A percentile compares a stretch with the other conserved stretches of the same genome.
Evolutionary conservation across 495 filamentous ascomycete species (phyloP).

Genomic region (Staphylotrichum longicolle): DNA sequence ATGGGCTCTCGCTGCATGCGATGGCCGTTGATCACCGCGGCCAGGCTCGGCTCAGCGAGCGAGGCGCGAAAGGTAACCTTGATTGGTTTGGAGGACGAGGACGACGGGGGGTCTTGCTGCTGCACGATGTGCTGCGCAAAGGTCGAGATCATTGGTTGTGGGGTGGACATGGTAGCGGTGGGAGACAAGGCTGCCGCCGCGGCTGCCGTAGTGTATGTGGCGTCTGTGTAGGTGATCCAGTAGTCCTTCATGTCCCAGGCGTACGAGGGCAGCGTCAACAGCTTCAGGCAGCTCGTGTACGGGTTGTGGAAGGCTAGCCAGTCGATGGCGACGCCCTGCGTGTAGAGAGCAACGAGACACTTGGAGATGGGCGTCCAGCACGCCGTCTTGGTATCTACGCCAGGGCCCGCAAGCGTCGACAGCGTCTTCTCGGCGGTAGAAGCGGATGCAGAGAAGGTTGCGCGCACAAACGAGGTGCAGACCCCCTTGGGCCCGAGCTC

Average conservation of each 20-base stretch:
- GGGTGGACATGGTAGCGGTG: neutral
- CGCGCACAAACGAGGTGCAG: neutral
- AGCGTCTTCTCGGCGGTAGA: too few relatives aligned
- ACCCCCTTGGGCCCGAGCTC: neutral
- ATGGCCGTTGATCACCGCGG: too few relatives aligned
- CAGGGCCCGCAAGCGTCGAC: too few relatives aligned
- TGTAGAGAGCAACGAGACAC: neutral
- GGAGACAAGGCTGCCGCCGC: neutral
- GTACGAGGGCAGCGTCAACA: neutral
- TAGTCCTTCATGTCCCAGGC: neutral
- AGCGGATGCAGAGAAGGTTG: neutral
- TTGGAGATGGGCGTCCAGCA: neutral
- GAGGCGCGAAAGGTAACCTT: too few relatives aligned
- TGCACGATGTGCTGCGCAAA: too few relatives aligned
- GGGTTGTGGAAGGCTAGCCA: constrained; percentile 1
- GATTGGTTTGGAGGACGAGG: too few relatives aligned
- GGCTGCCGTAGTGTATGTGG: neutral
- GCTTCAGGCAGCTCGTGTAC: neutral
- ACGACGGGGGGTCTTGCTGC: too few relatives aligned
- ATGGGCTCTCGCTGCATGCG: too few relatives aligned
- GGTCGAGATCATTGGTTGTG: too few relatives aligned
- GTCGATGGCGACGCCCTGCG: neutral
- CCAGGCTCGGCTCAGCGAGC: too few relatives aligned
- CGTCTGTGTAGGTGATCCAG: neutral
- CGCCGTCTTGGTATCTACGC: neutral